Base-by-base conservation (phyloP, 495 filamentous ascomycete species). In the Penicillium turbatum region DNA sequence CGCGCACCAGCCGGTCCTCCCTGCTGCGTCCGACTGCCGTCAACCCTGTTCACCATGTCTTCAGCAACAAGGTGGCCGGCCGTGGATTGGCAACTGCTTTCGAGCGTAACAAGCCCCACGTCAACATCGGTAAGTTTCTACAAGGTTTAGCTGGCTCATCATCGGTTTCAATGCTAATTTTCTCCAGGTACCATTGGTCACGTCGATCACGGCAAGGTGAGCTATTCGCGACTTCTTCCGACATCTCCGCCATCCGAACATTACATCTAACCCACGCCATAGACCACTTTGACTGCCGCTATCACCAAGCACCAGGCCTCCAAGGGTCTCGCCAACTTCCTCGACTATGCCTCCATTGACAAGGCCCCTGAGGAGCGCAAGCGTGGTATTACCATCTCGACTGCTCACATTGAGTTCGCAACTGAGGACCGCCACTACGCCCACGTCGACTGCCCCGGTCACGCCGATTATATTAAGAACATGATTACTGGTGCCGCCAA, bases 381-480 rank as follows among this genome's bases (percentile, higher is more conserved):
- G 81, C 95, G 93, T 84, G 93, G 93, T 86, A 98, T 98, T 74
- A 98, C 93, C 66, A 98, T 98, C 76, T 89, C 93, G 42, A 90
- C 92, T 36, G 90, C 93, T 56, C 93, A 98, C 77, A 95, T 98
- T 75, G 93, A 98, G 79, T 98, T 97, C 75, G 78, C 86, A 64
- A 97, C 93, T 68, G 87, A 95, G 5, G 70, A 69, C 61, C 84
- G 95, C 59, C 93, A 98, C 78, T 98, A 98, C 78, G 91, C 93
- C 64, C 93, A 98, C 83, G 93, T 98, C 78, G 93, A 98, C 83
- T 98, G 93, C 73, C 93, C 93, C 49, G 93, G 93, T 73, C 93
- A 98, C 84, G 93, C 93, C 69, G 93, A 98, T 90, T 98, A 97
- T 81, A 97, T 98, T 77, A 98, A 98, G 85, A 98, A 98, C 84